phyloP scores from a whole-genome alignment of 768 basidiomycete genomes.

The Amanita muscaria region DNA sequence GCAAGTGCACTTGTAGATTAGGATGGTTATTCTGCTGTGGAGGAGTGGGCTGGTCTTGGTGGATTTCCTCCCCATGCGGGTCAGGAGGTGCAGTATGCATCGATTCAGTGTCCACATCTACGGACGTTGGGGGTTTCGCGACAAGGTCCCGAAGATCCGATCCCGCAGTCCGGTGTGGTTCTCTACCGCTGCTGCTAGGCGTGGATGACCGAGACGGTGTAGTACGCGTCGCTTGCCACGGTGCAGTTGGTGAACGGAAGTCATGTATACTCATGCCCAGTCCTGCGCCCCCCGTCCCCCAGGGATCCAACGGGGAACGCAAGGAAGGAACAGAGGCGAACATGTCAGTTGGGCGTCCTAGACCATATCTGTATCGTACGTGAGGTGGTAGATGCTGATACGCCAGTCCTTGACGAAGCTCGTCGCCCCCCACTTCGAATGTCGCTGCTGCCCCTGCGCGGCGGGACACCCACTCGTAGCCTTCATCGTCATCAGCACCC shows the following conservation, averaged over 20 bases:
- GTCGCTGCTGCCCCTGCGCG: slow-evolving; percentile 25
- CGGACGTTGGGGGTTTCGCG: slow-evolving; percentile 5
- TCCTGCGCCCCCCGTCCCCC: slow-evolving; percentile 1
- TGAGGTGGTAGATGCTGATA: slow-evolving; percentile 71
- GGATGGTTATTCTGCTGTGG: slow-evolving; percentile 35
- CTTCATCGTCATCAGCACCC: slow-evolving; percentile 59
- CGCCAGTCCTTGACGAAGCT: slow-evolving; percentile 33
- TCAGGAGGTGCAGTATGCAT: slow-evolving; percentile 12
- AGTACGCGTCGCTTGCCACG: background rate
- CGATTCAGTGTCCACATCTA: slow-evolving; percentile 16
- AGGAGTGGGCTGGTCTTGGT: slow-evolving; percentile 17
- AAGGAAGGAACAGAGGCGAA: slow-evolving; percentile 46
- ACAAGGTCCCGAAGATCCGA: background rate
- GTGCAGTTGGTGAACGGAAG: background rate
- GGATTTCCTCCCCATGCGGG: slow-evolving; percentile 7
- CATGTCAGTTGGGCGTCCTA: slow-evolving; percentile 47
- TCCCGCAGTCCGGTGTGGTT: too few relatives aligned
- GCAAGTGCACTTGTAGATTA: slow-evolving; percentile 84
- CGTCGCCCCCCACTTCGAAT: slow-evolving; percentile 35
- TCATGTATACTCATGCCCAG: slow-evolving; percentile 5
- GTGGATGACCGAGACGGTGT: background rate
- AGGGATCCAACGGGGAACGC: slow-evolving; percentile 25
- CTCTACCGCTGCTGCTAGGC: background rate
- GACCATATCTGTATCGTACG: slow-evolving; percentile 58
- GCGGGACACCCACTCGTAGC: slow-evolving; percentile 76